Percentiles rank a stretch among this genome's conserved stretches.
Conservation (phyloP, 2,329 filamentous ascomycete species). For the Ceratocystis lukuohia region DNA sequence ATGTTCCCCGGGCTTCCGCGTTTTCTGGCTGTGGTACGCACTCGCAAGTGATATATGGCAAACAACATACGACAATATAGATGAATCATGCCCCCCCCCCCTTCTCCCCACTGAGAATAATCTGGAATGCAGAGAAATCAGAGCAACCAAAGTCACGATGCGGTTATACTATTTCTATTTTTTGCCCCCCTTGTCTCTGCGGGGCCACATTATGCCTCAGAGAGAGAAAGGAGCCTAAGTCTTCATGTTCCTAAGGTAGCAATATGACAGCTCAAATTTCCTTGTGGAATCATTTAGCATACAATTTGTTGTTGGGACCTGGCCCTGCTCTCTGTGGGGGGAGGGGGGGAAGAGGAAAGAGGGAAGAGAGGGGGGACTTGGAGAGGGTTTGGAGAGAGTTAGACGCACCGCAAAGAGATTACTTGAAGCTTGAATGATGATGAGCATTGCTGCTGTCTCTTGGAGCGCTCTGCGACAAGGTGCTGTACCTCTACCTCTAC, state of each 20-base stretch:
- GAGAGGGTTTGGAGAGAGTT: neutral
- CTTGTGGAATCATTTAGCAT: neutral
- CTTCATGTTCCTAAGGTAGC: neutral
- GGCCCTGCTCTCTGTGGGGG: neutral
- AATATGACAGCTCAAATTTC: neutral
- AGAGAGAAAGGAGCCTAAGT: neutral
- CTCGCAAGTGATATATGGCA: neutral
- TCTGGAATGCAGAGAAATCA: too few relatives aligned
- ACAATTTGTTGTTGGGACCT: neutral
- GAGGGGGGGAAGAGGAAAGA: neutral
- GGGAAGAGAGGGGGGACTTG: neutral
- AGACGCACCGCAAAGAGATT: neutral
- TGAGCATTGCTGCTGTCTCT: too few relatives aligned
- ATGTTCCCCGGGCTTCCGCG: neutral
- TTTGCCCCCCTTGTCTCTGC: neutral
- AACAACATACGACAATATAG: neutral
- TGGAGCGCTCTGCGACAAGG: too few relatives aligned
- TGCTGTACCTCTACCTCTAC: too few relatives aligned
- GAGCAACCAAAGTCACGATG: neutral
- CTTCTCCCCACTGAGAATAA: too few relatives aligned
- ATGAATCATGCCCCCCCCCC: neutral
- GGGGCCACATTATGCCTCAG: neutral
- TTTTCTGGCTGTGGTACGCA: neutral
- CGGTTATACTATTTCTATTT: neutral
- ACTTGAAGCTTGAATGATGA: neutral